These are phyloP conservation scores for Verticillium albo-atrum DNA, from an alignment of 2,329 filamentous ascomycete genomes.

Conservation along the genomic window DNA sequence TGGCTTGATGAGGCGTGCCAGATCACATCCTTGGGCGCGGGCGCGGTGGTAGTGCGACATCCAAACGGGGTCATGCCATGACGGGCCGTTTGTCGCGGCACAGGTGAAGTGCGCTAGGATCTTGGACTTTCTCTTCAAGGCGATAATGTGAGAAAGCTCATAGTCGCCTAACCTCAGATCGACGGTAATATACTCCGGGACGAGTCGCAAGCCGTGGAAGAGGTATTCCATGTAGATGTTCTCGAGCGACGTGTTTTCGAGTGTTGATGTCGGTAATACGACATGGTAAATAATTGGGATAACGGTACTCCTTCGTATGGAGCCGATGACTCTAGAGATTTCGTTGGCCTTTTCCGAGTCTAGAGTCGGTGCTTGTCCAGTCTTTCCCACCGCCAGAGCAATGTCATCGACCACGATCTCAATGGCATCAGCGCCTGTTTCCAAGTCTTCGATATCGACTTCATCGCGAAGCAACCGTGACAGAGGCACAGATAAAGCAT, in stretches of 20 bases:
- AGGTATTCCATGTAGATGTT: conserved; percentile 50
- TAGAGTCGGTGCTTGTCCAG: conserved; percentile 7
- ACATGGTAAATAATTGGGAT: conserved; percentile 54
- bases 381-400: conserved; percentile 8
- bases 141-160: conserved; percentile 44
- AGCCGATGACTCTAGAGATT: conserved; percentile 55
- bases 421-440: conserved; percentile 64
- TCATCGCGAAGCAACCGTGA: conserved; percentile 48
- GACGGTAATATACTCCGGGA: conserved; percentile 58
- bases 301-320: conserved; percentile 59
- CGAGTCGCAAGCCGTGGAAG: conserved; percentile 55
- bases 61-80: conserved; percentile 56
- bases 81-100: conserved; percentile 30
- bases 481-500: conserved; percentile 59
- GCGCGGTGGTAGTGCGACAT: conserved; percentile 54
- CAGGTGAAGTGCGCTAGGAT: conserved; percentile 55
- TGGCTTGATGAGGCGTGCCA: conserved; percentile 57
- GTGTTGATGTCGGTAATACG: conserved; percentile 23
- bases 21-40: conserved; percentile 52
- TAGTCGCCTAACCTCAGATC: conserved; percentile 54
- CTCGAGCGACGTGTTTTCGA: conserved; percentile 17
- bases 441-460: conserved; percentile 59
- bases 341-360: conserved; percentile 33
- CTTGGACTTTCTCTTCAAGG: conserved; percentile 49
- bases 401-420: conserved; percentile 52